Base-by-base conservation (phyloP, 1,284 basidiomycete genomes). In the Microbotryum scabiosae region DNA sequence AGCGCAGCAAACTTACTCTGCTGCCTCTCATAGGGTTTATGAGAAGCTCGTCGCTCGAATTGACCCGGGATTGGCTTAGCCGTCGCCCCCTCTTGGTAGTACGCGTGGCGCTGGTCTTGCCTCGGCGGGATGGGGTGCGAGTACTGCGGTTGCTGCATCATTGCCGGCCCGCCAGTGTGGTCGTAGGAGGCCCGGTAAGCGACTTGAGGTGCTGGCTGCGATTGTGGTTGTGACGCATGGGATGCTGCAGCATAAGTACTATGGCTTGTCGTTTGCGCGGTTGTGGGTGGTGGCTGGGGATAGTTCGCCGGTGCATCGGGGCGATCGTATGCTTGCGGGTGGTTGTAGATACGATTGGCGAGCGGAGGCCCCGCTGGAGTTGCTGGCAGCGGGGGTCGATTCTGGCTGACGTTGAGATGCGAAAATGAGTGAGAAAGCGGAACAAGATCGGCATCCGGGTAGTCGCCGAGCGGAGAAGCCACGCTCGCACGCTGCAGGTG, bases 401-500 rank as follows among this genome's bases (percentile, higher is more conserved):
- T 18, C 30, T 52, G 51, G 32, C 25, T 52, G 5, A 63, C 16
- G 5, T 56, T 48, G n/a, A 68, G 51, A 25, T 54, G 43, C 18
- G 64, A 65, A 45, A 68, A 52, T 2, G 66, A 65, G 23, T 52
- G 51, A 1, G 62, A 55, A 43, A 68, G 56, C 3, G 66, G 66
- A 1, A 54, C 60, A 23, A 68, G 46, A 25, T 68, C 66, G 18
- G 66, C 20, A 28, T 68, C 66, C 1, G 66, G 66, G 25, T 68
- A 68, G 30, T 68, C 59, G 43, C 21, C 26, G 21, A 56, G 30
- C 2, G 52, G 52, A 4, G 47, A 20, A 5, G 36, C 18, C 10
- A 12, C 7, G 51, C 56, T 23, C 41, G 30, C 1, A 18, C 5
- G 30, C 4, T 20, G 12, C 3, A n/a, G 28, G 7, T 21, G 8